Percentiles rank a stretch among this genome's conserved stretches.
phyloP scores from a whole-genome alignment of 371 early-diverging fungal species.

The Mucor saturninus region DNA sequence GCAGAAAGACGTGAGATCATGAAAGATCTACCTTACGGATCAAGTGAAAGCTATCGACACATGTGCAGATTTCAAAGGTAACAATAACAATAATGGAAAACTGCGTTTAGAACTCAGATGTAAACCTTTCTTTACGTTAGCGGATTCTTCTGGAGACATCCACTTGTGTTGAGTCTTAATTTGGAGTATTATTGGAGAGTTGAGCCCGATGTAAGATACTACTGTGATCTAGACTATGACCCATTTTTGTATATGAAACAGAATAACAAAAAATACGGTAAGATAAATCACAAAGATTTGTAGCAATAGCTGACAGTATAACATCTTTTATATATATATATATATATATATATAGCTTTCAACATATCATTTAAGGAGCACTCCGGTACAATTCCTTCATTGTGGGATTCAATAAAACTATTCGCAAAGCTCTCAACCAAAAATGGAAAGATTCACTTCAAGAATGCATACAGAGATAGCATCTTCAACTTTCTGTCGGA shows the following conservation, averaged over 20 bases:
- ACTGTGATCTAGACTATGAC: conserved; percentile 82
- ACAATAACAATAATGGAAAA: neutral
- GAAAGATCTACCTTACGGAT: conserved; percentile 83
- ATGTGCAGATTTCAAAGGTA: conserved; percentile 86
- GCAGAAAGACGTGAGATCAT: conserved; percentile 55
- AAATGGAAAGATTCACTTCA: conserved; percentile 32
- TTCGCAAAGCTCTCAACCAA: conserved; percentile 30
- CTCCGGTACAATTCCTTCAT: conserved; percentile 71
- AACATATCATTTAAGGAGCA: conserved; percentile 80
- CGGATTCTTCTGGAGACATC: conserved; percentile 84
- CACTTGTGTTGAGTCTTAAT: conserved; percentile 64
- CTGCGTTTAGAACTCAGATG: neutral
- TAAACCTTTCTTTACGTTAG: conserved; percentile 33
- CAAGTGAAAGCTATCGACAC: conserved; percentile 86
- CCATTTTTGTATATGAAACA: conserved; percentile 80
- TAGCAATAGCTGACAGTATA: neutral
- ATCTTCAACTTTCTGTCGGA: conserved; percentile 34
- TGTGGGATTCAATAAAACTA: conserved; percentile 65
- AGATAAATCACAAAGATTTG: neutral
- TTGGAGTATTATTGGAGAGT: conserved; percentile 87
- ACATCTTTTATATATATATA: neutral
- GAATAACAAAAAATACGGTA: conserved; percentile 79
- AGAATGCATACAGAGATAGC: conserved; percentile 23
- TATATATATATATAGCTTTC: conserved; percentile 30
- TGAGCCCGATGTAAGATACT: conserved; percentile 82